Base-by-base conservation (phyloP, 108 stramenopile species). In the Nitzschia palea region DNA sequence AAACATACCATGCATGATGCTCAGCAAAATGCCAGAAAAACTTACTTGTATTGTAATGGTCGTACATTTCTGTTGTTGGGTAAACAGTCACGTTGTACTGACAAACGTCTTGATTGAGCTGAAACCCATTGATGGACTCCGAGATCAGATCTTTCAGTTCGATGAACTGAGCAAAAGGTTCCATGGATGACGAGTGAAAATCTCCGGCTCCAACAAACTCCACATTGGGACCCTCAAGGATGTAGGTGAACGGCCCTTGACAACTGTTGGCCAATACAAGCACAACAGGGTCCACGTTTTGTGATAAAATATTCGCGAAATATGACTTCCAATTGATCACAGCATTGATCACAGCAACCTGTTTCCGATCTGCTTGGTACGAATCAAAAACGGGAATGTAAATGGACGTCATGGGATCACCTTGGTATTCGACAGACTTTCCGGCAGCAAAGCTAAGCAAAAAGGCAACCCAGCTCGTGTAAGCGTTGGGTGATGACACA, bases 141-240 rank as follows among this genome's bases (percentile, higher is more conserved):
- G 18, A n/a, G 1, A n/a, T 10, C 27, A 33, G 27, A 42, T 28
- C 32, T 12, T 44, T 23, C 0, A 27, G 35, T n/a, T n/a, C n/a
- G 33, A 52, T 28, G 28, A 51, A 43, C 25, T 28, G 17, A 0
- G 42, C 44, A 10, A 9, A 5, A 0, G 22, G 34, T 0, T n/a
- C 25, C 20, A 54, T 34, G 20, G 65, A n/a, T 43, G 73, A 32
- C 50, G 65, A 85, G 51, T 87, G 83, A 27, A 58, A 18, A 55
- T 87, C 86, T 9, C 86, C 84, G 28, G 57, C 56, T 12, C 86
- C 86, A 47, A 87, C 18, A n/a, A 79, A 63, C 0, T 44, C 62
- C 20, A 68, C 78, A 3, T 65, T 32, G 17, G 68, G 65, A 0
- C 85, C 85, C 50, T 74, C 62, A 26, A 86, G 62, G 6, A 47